phyloP scores from a whole-genome alignment of 768 basidiomycete genomes.

The Termitomyces sp. region DNA sequence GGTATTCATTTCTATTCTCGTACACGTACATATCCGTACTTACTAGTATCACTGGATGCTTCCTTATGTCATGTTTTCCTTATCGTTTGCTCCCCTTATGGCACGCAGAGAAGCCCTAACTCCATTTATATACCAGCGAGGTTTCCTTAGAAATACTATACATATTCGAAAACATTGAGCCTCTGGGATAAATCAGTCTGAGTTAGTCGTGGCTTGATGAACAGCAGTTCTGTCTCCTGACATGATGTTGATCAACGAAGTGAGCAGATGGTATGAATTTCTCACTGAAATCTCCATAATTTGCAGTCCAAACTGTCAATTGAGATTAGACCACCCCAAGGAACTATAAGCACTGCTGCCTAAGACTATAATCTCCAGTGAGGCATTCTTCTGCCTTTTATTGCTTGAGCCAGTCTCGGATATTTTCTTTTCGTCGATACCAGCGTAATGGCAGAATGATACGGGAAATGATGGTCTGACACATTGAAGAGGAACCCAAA shows the following conservation, averaged over 20 bases:
- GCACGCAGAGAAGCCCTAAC: not conserved
- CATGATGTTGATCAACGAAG: too few species aligned
- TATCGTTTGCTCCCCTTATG: not conserved
- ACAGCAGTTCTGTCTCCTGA: too few species aligned
- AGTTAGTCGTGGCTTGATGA: not conserved
- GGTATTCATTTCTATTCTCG: not conserved
- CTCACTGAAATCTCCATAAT: too few species aligned
- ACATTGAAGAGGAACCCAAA: slow-evolving; percentile 44
- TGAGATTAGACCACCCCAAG: too few species aligned
- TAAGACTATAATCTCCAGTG: not conserved
- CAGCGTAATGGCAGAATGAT: slow-evolving; percentile 46
- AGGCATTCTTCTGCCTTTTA: not conserved
- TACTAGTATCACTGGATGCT: too few species aligned
- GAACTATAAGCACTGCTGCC: too few species aligned
- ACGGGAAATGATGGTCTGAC: slow-evolving; percentile 48
- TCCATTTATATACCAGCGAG: not conserved
- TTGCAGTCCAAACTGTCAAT: too few species aligned
- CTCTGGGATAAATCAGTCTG: not conserved
- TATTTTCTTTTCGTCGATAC: slow-evolving; percentile 17
- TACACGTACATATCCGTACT: not conserved
- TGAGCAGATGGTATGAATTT: too few species aligned
- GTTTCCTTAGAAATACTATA: not conserved
- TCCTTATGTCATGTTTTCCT: not conserved
- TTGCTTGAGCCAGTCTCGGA: slow-evolving; percentile 8
- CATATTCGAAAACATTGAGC: not conserved